A percentile compares a stretch with the other conserved stretches of the same genome.
These are phyloP conservation scores for Neurospora sp. DNA, from an alignment of 495 filamentous ascomycete species.

Conservation along the genomic window DNA sequence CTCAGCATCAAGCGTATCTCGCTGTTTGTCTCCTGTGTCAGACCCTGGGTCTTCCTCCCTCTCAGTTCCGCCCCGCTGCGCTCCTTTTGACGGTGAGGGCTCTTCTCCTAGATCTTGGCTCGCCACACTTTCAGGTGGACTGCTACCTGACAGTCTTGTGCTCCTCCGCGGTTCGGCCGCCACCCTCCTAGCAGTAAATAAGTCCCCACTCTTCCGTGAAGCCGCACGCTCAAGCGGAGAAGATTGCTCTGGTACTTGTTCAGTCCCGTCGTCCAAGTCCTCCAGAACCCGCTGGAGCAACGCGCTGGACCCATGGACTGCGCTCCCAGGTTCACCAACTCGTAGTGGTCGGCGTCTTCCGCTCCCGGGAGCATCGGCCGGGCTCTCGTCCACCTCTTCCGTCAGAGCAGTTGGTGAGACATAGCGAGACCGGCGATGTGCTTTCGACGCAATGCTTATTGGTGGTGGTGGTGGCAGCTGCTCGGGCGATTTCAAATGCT, in stretches of 20 bases:
- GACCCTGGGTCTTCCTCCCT: slow-evolving; percentile 1
- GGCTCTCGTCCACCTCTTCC: slow-evolving; percentile 39
- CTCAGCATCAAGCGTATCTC: slow-evolving; percentile 8
- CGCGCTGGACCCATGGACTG: slow-evolving; percentile 16
- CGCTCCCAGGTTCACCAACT: slow-evolving; percentile 11
- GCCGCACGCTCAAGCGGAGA: slow-evolving; percentile 31
- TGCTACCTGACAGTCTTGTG: slow-evolving; percentile 5
- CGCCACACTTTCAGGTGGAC: slow-evolving; percentile 1
- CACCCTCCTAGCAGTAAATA: neutral
- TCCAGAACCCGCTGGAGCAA: slow-evolving; percentile 22
- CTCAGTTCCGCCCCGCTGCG: neutral
- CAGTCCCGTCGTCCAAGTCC: slow-evolving; percentile 9
- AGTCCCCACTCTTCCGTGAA: slow-evolving; percentile 8
- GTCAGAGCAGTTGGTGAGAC: slow-evolving; percentile 3
- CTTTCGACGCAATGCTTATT: neutral
- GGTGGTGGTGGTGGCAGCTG: neutral
- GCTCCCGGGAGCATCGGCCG: slow-evolving; percentile 37
- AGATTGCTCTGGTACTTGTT: slow-evolving; percentile 16
- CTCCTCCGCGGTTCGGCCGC: slow-evolving; percentile 2
- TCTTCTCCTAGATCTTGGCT: neutral
- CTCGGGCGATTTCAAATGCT: neutral
- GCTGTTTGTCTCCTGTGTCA: slow-evolving; percentile 11
- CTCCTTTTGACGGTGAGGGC: neutral
- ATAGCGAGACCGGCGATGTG: slow-evolving; percentile 2
- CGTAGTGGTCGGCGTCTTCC: slow-evolving; percentile 24